Evolutionary conservation across 1,284 basidiomycete genomes (phyloP).

Genomic region (Sanghuangporus sanghuang): DNA sequence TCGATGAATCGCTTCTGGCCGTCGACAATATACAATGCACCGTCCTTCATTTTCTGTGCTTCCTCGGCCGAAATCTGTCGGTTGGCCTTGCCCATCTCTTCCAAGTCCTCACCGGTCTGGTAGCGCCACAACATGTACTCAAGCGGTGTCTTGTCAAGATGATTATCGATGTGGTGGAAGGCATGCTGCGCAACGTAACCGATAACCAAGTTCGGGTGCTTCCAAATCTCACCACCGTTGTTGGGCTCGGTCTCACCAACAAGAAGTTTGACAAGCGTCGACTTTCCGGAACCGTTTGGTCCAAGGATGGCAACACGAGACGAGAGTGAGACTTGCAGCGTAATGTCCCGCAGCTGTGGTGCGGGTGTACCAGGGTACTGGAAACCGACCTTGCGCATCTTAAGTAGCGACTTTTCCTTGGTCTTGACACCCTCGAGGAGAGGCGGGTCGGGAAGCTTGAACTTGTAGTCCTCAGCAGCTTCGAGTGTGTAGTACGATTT

Average conservation of each 20-base stretch:
- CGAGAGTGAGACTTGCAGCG: constrained; percentile 93
- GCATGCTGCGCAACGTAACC: constrained; percentile 99
- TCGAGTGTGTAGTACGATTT: constrained; percentile 97
- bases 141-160: constrained; percentile 96
- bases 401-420: constrained; percentile 95
- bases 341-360: constrained; percentile 93
- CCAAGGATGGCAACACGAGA: constrained; percentile 96
- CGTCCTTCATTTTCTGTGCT: constrained; percentile 95
- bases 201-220: constrained; percentile 98
- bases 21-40: constrained; percentile 80
- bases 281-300: constrained; percentile 98
- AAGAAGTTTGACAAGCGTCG: constrained; percentile 97
- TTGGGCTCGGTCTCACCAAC: constrained; percentile 97
- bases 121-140: constrained; percentile 99
- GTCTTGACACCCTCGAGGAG: constrained; percentile 99
- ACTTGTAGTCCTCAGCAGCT: constrained; percentile 92
- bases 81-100: constrained; percentile 91
- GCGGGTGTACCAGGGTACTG: constrained; percentile 85
- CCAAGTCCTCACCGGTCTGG: constrained; percentile 97
- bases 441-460: constrained; percentile 94
- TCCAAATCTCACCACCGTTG: constrained; percentile 96
- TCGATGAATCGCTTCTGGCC: constrained; percentile 95
- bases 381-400: constrained; percentile 98
- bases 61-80: constrained; percentile 88
- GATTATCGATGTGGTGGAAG: constrained; percentile 98